Evolutionary conservation across 345 rosid species (phyloP).

Genomic region (Populus pruinosa): DNA sequence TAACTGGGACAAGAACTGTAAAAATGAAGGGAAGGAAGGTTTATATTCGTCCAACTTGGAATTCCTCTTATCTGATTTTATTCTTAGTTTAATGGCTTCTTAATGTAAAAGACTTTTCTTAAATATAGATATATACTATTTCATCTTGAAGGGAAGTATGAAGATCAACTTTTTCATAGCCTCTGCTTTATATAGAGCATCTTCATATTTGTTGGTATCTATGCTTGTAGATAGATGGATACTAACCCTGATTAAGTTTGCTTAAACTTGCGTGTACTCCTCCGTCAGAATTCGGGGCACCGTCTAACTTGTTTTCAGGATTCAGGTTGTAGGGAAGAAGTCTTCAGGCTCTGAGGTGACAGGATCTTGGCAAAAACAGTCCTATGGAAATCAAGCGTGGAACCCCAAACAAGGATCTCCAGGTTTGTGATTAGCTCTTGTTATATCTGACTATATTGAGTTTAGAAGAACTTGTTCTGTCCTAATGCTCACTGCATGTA

Average conservation of each 20-base stretch:
- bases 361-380: slow-evolving; percentile 45
- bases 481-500: too few relatives aligned
- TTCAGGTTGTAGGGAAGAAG: slow-evolving; percentile 51
- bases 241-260: too few relatives aligned
- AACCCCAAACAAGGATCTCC: slow-evolving; percentile 40
- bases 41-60: not conserved
- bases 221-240: too few relatives aligned
- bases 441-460: not conserved
- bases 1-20: not conserved
- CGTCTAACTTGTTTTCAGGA: not conserved
- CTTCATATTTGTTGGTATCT: too few relatives aligned
- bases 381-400: slow-evolving; percentile 42
- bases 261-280: not conserved
- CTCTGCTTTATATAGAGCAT: too few relatives aligned
- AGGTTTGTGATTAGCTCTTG: slow-evolving; percentile 36
- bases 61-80: not conserved
- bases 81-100: not conserved
- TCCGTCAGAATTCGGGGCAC: not conserved
- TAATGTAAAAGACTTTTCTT: too few relatives aligned
- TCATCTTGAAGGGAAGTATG: too few relatives aligned
- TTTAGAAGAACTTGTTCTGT: too few relatives aligned
- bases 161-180: too few relatives aligned
- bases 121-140: too few relatives aligned
- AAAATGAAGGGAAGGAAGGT: not conserved
- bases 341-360: slow-evolving; percentile 34